Evolutionary conservation across 2,329 filamentous ascomycete genomes (phyloP).

Genomic region (Fusarium sp.): DNA sequence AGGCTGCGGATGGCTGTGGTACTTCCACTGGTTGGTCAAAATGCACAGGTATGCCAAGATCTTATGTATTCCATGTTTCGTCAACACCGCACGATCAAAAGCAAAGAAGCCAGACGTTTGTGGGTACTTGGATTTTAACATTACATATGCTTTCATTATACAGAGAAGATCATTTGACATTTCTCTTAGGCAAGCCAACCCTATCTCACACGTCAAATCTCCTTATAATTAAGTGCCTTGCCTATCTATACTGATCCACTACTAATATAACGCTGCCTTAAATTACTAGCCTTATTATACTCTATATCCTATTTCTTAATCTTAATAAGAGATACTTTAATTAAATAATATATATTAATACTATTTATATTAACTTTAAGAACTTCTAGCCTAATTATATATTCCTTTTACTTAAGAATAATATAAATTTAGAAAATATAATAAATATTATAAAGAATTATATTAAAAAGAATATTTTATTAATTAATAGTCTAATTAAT

Average conservation of each 20-base stretch:
- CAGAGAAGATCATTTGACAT: accelerated
- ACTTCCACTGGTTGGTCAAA: neutral
- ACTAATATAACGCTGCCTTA: neutral
- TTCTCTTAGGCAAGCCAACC: neutral
- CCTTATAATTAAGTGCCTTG: neutral
- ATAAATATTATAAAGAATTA: slow-evolving; percentile 65
- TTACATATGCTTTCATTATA: accelerated
- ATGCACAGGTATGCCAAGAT: neutral
- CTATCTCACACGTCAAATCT: neutral
- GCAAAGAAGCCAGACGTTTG: neutral
- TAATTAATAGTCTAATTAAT: no score
- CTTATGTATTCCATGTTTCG: neutral
- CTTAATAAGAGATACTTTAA: slow-evolving; percentile 62
- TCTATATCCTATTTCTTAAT: slow-evolving; percentile 65
- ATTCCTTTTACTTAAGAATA: slow-evolving; percentile 61
- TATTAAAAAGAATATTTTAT: no score
- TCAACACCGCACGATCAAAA: neutral
- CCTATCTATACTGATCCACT: neutral
- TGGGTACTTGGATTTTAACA: accelerated
- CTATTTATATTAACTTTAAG: slow-evolving; percentile 53
- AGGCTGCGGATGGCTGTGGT: neutral
- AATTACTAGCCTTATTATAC: slow-evolving; percentile 60
- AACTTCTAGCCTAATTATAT: slow-evolving; percentile 64
- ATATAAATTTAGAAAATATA: slow-evolving; percentile 67
- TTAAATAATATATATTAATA: slow-evolving; percentile 56